A percentile compares a stretch with the other conserved stretches of the same genome.
These are phyloP conservation scores for Leishmania gerbilli DNA, from an alignment of 208 protist genomes.

Conservation along the genomic window DNA sequence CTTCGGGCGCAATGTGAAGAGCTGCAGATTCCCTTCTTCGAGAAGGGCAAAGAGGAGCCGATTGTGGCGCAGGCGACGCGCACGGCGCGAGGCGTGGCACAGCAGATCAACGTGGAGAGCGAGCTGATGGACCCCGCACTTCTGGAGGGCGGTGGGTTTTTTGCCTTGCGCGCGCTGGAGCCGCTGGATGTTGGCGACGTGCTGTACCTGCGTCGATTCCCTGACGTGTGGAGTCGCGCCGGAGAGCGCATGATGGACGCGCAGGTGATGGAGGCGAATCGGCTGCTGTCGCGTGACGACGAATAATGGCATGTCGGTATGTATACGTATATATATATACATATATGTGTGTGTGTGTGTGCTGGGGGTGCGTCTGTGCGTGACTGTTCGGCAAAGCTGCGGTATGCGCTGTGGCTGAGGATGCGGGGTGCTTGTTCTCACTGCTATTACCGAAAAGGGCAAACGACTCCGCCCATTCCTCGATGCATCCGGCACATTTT, in stretches of 20 bases:
- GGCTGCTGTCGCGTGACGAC: conserved; percentile 42
- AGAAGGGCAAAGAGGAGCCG: conserved; percentile 28
- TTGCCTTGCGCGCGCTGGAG: conserved; percentile 76
- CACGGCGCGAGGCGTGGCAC: conserved; percentile 7
- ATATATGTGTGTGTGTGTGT: background rate
- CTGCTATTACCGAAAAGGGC: background rate
- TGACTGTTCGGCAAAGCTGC: background rate
- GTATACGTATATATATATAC: background rate
- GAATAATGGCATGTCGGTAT: background rate
- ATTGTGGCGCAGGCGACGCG: conserved; percentile 22
- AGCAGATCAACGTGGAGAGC: conserved; percentile 34
- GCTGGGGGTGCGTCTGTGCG: background rate
- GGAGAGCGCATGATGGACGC: conserved; percentile 56
- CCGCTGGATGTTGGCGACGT: conserved; percentile 68
- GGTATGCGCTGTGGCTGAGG: background rate
- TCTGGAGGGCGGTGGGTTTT: conserved; percentile 59
- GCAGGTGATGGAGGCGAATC: conserved; percentile 74
- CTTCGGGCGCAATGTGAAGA: conserved; percentile 49
- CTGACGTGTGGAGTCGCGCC: conserved; percentile 35
- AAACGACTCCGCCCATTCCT: background rate
- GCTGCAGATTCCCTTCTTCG: conserved; percentile 47
- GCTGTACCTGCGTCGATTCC: conserved; percentile 72
- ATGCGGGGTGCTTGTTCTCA: background rate
- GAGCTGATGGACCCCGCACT: conserved; percentile 48
- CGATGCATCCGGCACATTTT: background rate